Conservation (phyloP, 2,329 filamentous ascomycete genomes). For the Coccinonectria pachysandricola region DNA sequence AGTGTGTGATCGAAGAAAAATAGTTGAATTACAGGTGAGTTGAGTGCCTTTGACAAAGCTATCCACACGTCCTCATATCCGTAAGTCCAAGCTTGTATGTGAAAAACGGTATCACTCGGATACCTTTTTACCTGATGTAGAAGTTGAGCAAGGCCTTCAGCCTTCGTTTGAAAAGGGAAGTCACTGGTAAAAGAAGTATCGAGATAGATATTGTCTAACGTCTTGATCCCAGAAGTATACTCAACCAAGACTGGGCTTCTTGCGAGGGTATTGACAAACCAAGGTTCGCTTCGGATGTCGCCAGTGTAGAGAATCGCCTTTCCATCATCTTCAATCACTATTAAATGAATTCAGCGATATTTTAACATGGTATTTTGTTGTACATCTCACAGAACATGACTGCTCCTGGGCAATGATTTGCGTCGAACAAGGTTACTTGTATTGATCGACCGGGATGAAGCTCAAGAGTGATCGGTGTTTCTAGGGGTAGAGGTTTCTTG, state of each 20-base stretch:
- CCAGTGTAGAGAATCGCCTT: slow-evolving; percentile 80
- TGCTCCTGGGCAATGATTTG: slow-evolving; percentile 83
- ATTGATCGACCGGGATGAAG: slow-evolving; percentile 58
- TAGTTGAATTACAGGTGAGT: slow-evolving; percentile 53
- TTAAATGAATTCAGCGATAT: too few species aligned
- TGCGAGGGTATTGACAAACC: slow-evolving; percentile 68
- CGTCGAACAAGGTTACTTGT: slow-evolving; percentile 75
- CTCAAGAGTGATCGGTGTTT: slow-evolving; percentile 69
- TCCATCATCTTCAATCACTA: slow-evolving; percentile 62
- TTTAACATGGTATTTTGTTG: too few species aligned
- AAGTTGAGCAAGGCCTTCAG: slow-evolving; percentile 66
- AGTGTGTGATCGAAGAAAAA: too few species aligned
- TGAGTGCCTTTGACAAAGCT: slow-evolving; percentile 60
- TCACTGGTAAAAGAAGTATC: slow-evolving; percentile 65
- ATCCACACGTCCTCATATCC: slow-evolving; percentile 87
- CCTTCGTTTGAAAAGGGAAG: slow-evolving; percentile 48
- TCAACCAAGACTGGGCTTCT: slow-evolving; percentile 65
- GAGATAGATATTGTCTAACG: slow-evolving; percentile 73
- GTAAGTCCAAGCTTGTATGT: slow-evolving; percentile 84
- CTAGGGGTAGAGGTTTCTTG: slow-evolving; percentile 68
- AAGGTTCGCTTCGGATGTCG: slow-evolving; percentile 75
- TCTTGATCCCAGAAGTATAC: slow-evolving; percentile 56
- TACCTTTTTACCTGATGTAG: slow-evolving; percentile 58
- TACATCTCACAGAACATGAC: slow-evolving; percentile 81
- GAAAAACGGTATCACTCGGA: slow-evolving; percentile 65